These are phyloP conservation scores for Endocalyx cinctus DNA, from an alignment of 2,329 filamentous ascomycete species.

Conservation along the genomic window DNA sequence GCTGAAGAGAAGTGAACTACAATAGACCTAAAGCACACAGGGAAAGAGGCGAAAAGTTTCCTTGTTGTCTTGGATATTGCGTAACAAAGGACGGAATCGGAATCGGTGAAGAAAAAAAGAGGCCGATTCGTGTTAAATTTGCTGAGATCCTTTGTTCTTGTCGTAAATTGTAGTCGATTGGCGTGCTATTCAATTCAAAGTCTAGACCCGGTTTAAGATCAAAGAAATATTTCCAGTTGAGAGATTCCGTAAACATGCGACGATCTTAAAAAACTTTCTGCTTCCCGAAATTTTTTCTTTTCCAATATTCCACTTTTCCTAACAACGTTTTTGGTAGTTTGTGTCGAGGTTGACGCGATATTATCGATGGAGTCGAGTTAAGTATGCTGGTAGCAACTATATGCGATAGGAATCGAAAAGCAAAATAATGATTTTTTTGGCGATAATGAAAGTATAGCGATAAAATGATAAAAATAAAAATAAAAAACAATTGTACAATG, in stretches of 20 bases:
- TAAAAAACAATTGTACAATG: background rate
- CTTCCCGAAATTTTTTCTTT: background rate
- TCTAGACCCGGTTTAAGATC: background rate
- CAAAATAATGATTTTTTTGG: background rate
- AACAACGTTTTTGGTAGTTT: too few relatives aligned
- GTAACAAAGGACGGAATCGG: constrained; percentile 1
- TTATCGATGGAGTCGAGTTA: background rate
- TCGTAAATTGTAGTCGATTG: background rate
- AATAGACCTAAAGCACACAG: background rate
- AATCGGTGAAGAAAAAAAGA: background rate
- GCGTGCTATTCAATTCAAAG: background rate
- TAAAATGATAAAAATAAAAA: background rate
- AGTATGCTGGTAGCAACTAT: background rate
- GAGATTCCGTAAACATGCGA: background rate
- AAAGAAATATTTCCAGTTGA: background rate
- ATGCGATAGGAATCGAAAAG: background rate
- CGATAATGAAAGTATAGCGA: background rate
- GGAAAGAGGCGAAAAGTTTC: background rate
- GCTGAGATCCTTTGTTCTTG: background rate
- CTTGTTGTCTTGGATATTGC: constrained; percentile 1
- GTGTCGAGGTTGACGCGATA: background rate
- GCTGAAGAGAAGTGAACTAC: background rate
- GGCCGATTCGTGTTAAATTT: background rate
- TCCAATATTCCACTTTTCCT: background rate
- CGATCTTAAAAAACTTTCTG: background rate